These are phyloP conservation scores for Wallacemonas sp. DNA, from an alignment of 208 protist genomes.

Conservation along the genomic window DNA sequence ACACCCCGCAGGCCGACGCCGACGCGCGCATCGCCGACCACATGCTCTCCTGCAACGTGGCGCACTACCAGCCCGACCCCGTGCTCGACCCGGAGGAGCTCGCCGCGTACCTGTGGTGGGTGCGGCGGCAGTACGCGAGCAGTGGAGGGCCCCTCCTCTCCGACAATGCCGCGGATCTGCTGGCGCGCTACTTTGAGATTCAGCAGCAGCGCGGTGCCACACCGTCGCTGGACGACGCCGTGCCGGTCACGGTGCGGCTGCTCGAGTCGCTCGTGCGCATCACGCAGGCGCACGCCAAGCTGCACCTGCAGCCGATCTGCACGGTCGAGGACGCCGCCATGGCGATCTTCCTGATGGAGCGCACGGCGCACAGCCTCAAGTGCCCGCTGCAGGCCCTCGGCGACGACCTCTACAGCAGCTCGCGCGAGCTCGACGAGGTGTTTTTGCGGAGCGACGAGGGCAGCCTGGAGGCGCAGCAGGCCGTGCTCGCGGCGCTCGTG, in stretches of 20 bases:
- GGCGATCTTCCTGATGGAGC: conserved; percentile 88
- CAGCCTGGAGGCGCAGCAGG: conserved; percentile 41
- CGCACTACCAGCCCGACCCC: conserved; percentile 27
- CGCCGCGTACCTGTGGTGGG: conserved; percentile 76
- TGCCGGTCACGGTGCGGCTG: conserved; percentile 96
- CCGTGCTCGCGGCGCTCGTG: conserved; percentile 54
- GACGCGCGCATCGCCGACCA: conserved; percentile 90
- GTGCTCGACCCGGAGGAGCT: conserved; percentile 60
- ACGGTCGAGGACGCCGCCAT: conserved; percentile 84
- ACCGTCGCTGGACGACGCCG: conserved; percentile 75
- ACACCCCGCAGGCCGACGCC: conserved; percentile 81
- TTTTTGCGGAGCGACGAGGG: conserved; percentile 55
- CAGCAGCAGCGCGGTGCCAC: conserved; percentile 72
- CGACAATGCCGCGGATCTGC: conserved; percentile 65
- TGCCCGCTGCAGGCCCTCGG: conserved; percentile 65
- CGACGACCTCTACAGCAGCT: conserved; percentile 71
- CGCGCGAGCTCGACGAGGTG: conserved; percentile 65
- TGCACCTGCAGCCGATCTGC: conserved; percentile 88
- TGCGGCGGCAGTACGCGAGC: conserved; percentile 69
- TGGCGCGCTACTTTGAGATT: conserved; percentile 79
- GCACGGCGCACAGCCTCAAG: conserved; percentile 83
- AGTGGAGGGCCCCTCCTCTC: conserved; percentile 73
- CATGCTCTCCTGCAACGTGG: conserved; percentile 65
- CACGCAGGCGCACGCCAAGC: conserved; percentile 94
- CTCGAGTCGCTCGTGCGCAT: conserved; percentile 96